Conservation (phyloP, 2,329 filamentous ascomycete species). For the Rhynchosporium graminicola region DNA sequence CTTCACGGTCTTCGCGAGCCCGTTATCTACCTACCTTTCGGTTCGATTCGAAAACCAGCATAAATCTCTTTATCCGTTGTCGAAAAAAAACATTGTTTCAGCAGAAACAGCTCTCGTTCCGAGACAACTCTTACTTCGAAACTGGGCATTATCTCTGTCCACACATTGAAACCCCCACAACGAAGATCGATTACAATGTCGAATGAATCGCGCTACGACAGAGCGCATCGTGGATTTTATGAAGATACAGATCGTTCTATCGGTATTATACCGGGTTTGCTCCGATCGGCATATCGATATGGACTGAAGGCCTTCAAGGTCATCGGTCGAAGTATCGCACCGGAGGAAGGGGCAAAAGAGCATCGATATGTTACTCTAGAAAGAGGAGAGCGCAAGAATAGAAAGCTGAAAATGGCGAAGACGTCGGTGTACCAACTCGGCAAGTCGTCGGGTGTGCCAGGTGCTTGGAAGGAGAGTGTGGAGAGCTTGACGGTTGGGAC, state of each 20-base stretch:
- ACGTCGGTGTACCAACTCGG: not conserved
- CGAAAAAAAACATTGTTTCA: no score
- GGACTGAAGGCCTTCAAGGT: not conserved
- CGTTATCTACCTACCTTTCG: not conserved
- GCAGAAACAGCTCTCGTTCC: no score
- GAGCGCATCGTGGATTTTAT: no score
- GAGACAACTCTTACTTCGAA: no score
- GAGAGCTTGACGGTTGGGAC: not conserved
- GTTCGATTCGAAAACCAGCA: not conserved
- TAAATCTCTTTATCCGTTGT: not conserved
- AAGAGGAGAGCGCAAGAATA: no score
- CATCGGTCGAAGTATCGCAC: not conserved
- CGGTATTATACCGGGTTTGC: not conserved
- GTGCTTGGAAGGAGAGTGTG: not conserved
- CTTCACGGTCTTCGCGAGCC: not conserved
- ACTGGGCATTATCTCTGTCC: no score
- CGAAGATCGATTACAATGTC: not conserved
- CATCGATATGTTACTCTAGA: no score
- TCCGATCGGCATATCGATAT: not conserved
- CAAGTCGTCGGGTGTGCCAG: not conserved
- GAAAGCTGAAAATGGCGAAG: not conserved
- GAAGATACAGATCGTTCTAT: not conserved
- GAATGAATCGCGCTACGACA: not conserved
- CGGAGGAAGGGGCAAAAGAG: no score
- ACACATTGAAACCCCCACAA: no score